These are phyloP conservation scores for Dendrobium officinale DNA, from an alignment of 106 monocot genomes.

Conservation along the genomic window DNA sequence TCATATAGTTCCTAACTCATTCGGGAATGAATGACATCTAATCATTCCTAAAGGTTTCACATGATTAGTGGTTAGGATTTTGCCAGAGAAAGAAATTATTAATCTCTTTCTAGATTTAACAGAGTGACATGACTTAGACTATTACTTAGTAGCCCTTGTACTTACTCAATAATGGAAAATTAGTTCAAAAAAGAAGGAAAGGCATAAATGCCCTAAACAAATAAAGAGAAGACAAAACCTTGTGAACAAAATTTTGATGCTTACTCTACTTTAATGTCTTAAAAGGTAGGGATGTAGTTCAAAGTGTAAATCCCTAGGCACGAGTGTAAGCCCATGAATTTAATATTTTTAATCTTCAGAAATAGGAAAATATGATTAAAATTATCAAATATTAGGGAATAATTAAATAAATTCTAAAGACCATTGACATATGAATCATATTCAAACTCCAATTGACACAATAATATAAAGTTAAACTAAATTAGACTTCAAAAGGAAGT, in stretches of 20 bases:
- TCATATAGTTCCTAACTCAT: not conserved
- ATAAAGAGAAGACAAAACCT: not conserved
- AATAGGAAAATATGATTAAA: not conserved
- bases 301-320: not conserved
- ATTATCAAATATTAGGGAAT: not conserved
- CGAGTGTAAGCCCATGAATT: not conserved
- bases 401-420: not conserved
- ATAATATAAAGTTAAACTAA: not conserved
- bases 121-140: not conserved
- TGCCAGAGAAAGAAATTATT: too few relatives aligned
- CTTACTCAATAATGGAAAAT: not conserved
- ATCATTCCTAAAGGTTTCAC: not conserved
- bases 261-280: not conserved
- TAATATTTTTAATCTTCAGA: not conserved
- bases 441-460: not conserved
- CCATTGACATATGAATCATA: not conserved
- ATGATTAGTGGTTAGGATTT: not conserved
- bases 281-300: not conserved
- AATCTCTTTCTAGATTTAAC: not conserved
- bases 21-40: not conserved
- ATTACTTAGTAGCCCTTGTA: not conserved
- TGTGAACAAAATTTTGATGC: not conserved
- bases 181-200: not conserved
- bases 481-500: not conserved
- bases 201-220: not conserved